These are phyloP conservation scores for Salvia rosmarinus DNA, from an alignment of 257 asterid species.

Conservation along the genomic window DNA sequence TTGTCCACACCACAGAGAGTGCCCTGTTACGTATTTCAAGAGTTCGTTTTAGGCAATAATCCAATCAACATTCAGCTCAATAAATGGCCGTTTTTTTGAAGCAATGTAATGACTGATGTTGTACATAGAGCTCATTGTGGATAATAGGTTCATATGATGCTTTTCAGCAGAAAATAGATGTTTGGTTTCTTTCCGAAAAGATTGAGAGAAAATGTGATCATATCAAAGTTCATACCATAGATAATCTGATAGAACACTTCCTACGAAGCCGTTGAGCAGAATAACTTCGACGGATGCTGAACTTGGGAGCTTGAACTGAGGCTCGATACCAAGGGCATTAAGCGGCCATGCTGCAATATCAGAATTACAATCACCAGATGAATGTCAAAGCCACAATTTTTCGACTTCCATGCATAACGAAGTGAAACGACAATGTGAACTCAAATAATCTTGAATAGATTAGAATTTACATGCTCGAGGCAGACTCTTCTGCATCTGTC, in stretches of 20 bases:
- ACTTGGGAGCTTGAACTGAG: slow-evolving; percentile 65
- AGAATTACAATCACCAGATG: not conserved
- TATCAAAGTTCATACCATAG: slow-evolving; percentile 55
- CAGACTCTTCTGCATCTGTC: no score
- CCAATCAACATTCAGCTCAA: not conserved
- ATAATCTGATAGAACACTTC: slow-evolving; percentile 80
- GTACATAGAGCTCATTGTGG: no score
- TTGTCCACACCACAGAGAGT: slow-evolving; percentile 81
- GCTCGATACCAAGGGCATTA: slow-evolving; percentile 72
- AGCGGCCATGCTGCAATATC: slow-evolving; percentile 68
- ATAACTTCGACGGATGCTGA: slow-evolving; percentile 62
- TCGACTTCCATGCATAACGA: no score
- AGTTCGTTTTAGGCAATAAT: not conserved
- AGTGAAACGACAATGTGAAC: no score
- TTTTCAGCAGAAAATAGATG: not conserved
- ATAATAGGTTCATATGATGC: no score
- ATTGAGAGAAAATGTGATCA: not conserved
- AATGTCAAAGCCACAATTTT: not conserved
- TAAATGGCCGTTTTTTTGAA: no score
- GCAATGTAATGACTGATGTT: no score
- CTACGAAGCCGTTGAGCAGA: slow-evolving; percentile 69
- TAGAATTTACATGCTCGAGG: no score
- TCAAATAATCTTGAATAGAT: no score
- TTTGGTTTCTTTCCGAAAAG: not conserved
- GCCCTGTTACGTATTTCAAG: slow-evolving; percentile 54